These are phyloP conservation scores for Solanum chacoense DNA, from an alignment of 305 asterid species.

Conservation along the genomic window DNA sequence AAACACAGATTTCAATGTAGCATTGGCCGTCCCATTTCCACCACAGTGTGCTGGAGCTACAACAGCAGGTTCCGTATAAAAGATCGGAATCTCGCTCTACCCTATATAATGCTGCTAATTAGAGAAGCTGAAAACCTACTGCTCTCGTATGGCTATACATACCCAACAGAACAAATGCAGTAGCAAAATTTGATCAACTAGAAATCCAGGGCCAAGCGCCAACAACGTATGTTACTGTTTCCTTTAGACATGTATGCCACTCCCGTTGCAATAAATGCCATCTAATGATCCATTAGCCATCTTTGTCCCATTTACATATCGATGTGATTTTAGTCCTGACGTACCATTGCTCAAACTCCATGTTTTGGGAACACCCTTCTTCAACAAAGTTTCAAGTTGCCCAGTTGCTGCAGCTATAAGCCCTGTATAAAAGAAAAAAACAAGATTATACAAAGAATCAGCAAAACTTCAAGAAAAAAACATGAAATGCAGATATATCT, in stretches of 20 bases:
- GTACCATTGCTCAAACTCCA: constrained; percentile 41
- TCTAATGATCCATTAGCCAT: constrained; percentile 57
- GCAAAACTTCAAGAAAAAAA: background rate
- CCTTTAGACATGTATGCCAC: constrained; percentile 63
- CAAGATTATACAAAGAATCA: background rate
- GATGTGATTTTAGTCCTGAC: constrained; percentile 16
- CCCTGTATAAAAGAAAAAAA: constrained; percentile 32
- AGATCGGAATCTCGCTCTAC: constrained; percentile 49
- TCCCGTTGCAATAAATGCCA: constrained; percentile 56
- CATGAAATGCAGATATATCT: background rate
- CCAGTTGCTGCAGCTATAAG: constrained; percentile 75
- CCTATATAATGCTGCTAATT: constrained; percentile 7
- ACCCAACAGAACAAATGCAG: constrained; percentile 12
- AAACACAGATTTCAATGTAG: background rate
- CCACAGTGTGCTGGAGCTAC: constrained; percentile 20
- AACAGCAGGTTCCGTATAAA: constrained; percentile 43
- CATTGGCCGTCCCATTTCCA: background rate
- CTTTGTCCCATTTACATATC: constrained; percentile 38
- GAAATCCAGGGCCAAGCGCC: background rate
- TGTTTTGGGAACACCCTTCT: constrained; percentile 27
- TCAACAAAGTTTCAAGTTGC: constrained; percentile 49
- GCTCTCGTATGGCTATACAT: constrained; percentile 28
- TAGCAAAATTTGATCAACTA: constrained; percentile 15
- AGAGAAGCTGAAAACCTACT: constrained; percentile 18
- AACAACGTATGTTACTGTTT: background rate